Conservation (phyloP, 306 rosid genomes). For the Prunus mira region DNA sequence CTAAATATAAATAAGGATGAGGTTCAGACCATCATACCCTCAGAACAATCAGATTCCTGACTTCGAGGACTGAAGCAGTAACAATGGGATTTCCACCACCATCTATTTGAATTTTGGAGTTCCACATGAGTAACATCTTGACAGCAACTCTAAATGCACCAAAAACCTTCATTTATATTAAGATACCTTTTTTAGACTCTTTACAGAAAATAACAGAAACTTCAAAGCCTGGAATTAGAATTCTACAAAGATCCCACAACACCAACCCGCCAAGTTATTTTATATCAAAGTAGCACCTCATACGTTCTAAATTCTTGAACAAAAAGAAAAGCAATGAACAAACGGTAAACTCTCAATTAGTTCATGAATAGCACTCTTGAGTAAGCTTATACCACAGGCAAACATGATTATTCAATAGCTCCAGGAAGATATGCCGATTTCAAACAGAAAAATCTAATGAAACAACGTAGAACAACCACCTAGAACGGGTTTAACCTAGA, state of each 20-base stretch:
- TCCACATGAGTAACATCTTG: slow-evolving; percentile 97
- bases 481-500: too few relatives aligned
- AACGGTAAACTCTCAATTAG: background rate
- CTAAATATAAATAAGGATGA: slow-evolving; percentile 19
- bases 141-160: slow-evolving; percentile 97
- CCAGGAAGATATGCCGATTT: background rate
- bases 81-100: slow-evolving; percentile 79
- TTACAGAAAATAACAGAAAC: background rate
- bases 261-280: background rate
- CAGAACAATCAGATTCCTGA: slow-evolving; percentile 88
- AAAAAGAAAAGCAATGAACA: background rate
- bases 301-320: too few relatives aligned
- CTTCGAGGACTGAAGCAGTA: slow-evolving; percentile 91
- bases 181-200: slow-evolving; percentile 13
- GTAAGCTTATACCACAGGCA: background rate
- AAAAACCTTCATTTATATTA: slow-evolving; percentile 68
- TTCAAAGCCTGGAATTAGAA: background rate
- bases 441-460: background rate
- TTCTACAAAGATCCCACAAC: background rate
- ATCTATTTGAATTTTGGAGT: slow-evolving; percentile 76
- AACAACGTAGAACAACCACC: background rate
- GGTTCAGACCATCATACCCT: slow-evolving; percentile 53
- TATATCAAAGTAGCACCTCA: background rate
- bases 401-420: background rate
- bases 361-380: background rate